Evolutionary conservation across 2,329 filamentous ascomycete species (phyloP).

Genomic region (Blumeriella jaapii): DNA sequence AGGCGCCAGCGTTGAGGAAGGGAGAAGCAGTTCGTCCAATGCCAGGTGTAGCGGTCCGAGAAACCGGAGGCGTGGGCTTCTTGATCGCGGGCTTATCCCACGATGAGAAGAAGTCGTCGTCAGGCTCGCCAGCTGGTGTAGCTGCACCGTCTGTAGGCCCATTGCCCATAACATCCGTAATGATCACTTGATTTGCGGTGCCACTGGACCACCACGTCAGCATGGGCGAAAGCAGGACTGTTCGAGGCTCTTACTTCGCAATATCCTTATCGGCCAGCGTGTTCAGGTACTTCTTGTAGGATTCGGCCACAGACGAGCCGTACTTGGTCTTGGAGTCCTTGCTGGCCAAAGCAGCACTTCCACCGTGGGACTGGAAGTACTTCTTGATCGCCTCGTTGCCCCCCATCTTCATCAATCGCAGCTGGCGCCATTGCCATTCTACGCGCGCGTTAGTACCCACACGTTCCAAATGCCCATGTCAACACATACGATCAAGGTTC

Average conservation of each 20-base stretch:
- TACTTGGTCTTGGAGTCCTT: slow-evolving; percentile 98
- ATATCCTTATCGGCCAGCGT: slow-evolving; percentile 50
- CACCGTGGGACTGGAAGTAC: slow-evolving; percentile 95
- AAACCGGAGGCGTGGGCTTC: slow-evolving; percentile 85
- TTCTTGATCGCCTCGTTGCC: slow-evolving; percentile 97
- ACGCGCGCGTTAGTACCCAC: slow-evolving; percentile 17
- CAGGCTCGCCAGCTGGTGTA: slow-evolving; percentile 70
- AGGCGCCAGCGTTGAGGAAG: slow-evolving; percentile 59
- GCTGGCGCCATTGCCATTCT: slow-evolving; percentile 98
- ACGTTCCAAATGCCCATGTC: slow-evolving; percentile 5
- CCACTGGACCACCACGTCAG: slow-evolving; percentile 42
- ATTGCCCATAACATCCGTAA: slow-evolving; percentile 59
- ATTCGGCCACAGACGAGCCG: slow-evolving; percentile 80
- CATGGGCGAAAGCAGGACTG: neutral
- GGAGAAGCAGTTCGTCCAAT: slow-evolving; percentile 78
- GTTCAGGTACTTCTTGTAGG: slow-evolving; percentile 97
- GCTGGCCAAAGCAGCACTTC: slow-evolving; percentile 84
- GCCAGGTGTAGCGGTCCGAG: slow-evolving; percentile 76
- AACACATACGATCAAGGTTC: slow-evolving; percentile 84
- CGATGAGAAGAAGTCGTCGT: slow-evolving; percentile 96
- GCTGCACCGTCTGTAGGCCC: slow-evolving; percentile 50
- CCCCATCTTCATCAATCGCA: slow-evolving; percentile 94
- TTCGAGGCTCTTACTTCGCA: neutral
- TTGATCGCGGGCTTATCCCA: slow-evolving; percentile 99
- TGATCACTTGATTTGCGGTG: slow-evolving; percentile 65